Conservation (phyloP, 192 early-diverging fungal genomes). For the Allomyces macrogynus region DNA sequence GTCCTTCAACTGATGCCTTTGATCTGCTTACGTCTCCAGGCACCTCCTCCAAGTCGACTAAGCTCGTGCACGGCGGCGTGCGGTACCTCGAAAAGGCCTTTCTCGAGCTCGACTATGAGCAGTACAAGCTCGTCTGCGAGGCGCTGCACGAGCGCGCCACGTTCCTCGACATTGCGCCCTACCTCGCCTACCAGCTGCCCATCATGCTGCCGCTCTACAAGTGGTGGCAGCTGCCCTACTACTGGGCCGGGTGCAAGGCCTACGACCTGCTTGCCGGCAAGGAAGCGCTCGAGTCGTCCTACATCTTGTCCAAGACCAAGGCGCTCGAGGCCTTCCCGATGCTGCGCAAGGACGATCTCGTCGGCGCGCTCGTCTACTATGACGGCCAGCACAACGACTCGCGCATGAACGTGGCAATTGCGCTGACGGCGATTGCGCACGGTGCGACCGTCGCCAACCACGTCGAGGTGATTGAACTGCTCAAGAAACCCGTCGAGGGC, state of each 20-base stretch:
- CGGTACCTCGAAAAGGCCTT: slow-evolving; percentile 93
- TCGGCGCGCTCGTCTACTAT: slow-evolving; percentile 91
- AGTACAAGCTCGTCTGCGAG: slow-evolving; percentile 86
- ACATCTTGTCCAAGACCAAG: slow-evolving; percentile 63
- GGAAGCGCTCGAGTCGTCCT: slow-evolving; percentile 57
- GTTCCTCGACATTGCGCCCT: slow-evolving; percentile 91
- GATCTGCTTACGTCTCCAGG: slow-evolving; percentile 18
- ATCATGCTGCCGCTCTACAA: slow-evolving; percentile 89
- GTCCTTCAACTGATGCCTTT: neutral
- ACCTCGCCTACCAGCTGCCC: slow-evolving; percentile 74
- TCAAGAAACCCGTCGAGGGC: slow-evolving; percentile 48
- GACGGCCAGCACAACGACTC: slow-evolving; percentile 97
- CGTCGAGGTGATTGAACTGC: slow-evolving; percentile 60
- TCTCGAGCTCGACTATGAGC: slow-evolving; percentile 81
- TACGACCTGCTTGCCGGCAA: slow-evolving; percentile 77
- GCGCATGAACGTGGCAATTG: slow-evolving; percentile 86
- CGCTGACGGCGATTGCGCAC: slow-evolving; percentile 69
- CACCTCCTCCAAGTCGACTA: slow-evolving; percentile 78
- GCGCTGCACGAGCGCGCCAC: slow-evolving; percentile 86
- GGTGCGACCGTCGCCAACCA: slow-evolving; percentile 89
- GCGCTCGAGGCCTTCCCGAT: slow-evolving; percentile 91
- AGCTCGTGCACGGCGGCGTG: slow-evolving; percentile 93
- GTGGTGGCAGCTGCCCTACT: slow-evolving; percentile 96
- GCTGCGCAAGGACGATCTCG: slow-evolving; percentile 67
- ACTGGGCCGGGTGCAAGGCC: slow-evolving; percentile 80